Evolutionary conservation across 139 green algal genomes (phyloP).

Genomic region (Tetradesmus lagerheimii): DNA sequence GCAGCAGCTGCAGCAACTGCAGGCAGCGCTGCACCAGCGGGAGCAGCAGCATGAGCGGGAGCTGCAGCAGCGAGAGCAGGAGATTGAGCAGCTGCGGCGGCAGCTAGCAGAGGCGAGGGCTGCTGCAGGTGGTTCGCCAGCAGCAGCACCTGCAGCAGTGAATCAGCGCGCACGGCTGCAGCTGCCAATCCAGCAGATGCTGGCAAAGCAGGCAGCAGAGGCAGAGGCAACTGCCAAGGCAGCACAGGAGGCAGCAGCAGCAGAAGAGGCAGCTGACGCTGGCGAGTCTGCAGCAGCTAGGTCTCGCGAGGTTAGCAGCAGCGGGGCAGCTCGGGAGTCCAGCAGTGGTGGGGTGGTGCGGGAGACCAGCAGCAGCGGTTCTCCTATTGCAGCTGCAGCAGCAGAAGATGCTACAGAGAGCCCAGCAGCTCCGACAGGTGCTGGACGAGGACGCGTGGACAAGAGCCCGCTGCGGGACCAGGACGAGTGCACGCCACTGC

Average conservation of each 20-base stretch:
- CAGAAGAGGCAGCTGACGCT: slow-evolving; percentile 2
- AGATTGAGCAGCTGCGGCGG: slow-evolving; percentile 24
- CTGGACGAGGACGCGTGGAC: background rate
- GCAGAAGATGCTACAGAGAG: background rate
- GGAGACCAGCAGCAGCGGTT: background rate
- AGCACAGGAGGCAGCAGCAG: background rate
- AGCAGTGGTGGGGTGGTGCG: background rate
- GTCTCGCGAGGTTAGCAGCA: background rate
- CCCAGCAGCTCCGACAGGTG: background rate
- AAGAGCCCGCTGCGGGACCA: slow-evolving; percentile 27
- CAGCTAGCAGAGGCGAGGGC: slow-evolving; percentile 16
- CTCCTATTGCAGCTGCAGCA: background rate
- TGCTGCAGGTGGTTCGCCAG: slow-evolving; percentile 29
- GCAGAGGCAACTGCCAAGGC: slow-evolving; percentile 7
- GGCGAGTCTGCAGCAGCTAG: background rate
- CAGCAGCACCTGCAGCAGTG: background rate
- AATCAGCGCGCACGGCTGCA: slow-evolving; percentile 22
- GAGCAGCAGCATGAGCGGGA: background rate
- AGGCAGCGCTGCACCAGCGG: background rate
- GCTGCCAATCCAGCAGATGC: slow-evolving; percentile 39
- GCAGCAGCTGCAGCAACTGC: slow-evolving; percentile 38
- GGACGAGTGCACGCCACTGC: slow-evolving; percentile 2
- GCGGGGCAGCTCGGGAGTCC: background rate
- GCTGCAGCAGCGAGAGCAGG: background rate
- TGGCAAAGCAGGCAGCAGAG: slow-evolving; percentile 24